Base-by-base conservation (phyloP, 202 grass and related monocot species). In the Carex arenaria region DNA sequence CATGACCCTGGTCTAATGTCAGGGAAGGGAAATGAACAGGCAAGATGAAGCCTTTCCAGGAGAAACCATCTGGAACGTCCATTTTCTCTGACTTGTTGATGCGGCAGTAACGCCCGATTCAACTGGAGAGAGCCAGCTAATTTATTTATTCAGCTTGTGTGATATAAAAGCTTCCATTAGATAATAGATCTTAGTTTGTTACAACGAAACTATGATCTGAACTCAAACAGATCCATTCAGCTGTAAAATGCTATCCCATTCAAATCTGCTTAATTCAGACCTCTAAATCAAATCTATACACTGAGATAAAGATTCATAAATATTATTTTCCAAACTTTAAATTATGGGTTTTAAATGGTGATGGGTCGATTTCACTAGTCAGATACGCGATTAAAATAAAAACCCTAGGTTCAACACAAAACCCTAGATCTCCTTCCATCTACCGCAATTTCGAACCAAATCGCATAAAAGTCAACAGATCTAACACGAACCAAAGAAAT, bases 401-500 rank as follows among this genome's bases (percentile, higher is more conserved):
- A 82, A 55, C 62, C 38, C 74, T 60, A 72, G 69, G 42, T 51
- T 40, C 15, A 18, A 78, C 54, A 60, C 30, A 19, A 78, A 70
- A 82, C 80, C 80, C 64, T 82, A 82, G 80, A 82, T 82, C 80
- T 64, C 65, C 23, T 5, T 13, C 23, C 26, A n/a, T 15, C 54
- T 40, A 51, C 15, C 14, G 15, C 13, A 83, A 86, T 90, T 90
- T 89, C 88, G 83, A 84, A 28, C 80, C 61, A 88, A 56, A 80
- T 83, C 4, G 11, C 61, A 34, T 28, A 40, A 70, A 34, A 70
- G 83, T 72, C 45, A 82, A 61, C 80, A 36, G 83, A 84, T 47
- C 72, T 36, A 57, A 51, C 13, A 38, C 26, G 17, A 79, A 78
- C 63, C 72, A 67, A 80, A 57, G 1, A 79, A 10, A 51, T 1